phyloP scores from a whole-genome alignment of 805 yeast genomes.

The Saccharomycopsis sp. region DNA sequence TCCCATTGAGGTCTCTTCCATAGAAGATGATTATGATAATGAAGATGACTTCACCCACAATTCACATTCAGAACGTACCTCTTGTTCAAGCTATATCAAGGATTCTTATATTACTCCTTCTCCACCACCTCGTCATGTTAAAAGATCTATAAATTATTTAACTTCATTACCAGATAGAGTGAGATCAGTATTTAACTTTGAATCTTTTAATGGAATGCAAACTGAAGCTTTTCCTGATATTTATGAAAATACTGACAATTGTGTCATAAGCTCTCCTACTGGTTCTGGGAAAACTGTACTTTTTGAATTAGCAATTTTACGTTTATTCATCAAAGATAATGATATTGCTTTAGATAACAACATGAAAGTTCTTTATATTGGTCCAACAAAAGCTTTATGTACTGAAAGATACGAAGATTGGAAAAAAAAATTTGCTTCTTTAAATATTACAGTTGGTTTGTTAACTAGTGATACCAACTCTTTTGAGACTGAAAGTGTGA shows the following conservation, averaged over 20 bases:
- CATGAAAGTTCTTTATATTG: conserved; percentile 37
- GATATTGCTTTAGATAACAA: conserved; percentile 20
- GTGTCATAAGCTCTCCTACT: conserved; percentile 44
- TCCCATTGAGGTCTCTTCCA: no score
- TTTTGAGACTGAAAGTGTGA: conserved; percentile 34
- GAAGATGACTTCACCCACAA: no score
- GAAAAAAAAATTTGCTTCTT: conserved; percentile 29
- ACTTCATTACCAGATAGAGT: conserved; percentile 30
- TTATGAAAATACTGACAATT: conserved; percentile 29
- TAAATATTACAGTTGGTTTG: conserved; percentile 36
- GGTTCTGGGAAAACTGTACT: conserved; percentile 52
- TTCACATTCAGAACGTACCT: no score
- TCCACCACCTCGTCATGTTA: no score
- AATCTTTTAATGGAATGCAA: conserved; percentile 40
- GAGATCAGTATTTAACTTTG: conserved; percentile 27
- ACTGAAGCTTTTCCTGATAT: conserved; percentile 31
- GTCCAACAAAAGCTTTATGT: conserved; percentile 53
- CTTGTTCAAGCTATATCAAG: no score
- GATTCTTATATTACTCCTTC: no score
- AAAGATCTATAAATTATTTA: background rate
- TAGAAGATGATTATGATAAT: no score
- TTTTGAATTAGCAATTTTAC: conserved; percentile 41
- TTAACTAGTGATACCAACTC: conserved; percentile 45
- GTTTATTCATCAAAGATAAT: conserved; percentile 24
- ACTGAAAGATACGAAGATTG: conserved; percentile 39